Evolutionary conservation across 139 green algal genomes (phyloP).

Genomic region (Ostreobium quekettii): DNA sequence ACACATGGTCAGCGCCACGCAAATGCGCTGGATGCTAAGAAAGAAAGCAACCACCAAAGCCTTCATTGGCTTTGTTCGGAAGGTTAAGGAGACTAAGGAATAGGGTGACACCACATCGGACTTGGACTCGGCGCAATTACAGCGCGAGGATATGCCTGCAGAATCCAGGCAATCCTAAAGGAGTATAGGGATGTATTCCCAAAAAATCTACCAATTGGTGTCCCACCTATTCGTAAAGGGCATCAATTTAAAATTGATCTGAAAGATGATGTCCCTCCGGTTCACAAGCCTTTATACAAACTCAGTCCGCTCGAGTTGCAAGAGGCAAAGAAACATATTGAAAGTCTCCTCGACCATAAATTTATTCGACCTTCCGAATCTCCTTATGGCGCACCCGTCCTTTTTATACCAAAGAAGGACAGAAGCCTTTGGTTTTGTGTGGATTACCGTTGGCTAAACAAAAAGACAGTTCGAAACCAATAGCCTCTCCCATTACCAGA

Average conservation of each 20-base stretch:
- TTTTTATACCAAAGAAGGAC: constrained; percentile 55
- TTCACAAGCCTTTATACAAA: constrained; percentile 7
- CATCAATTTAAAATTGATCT: constrained; percentile 15
- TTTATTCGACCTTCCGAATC: constrained; percentile 30
- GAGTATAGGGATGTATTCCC: constrained; percentile 6
- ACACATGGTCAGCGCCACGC: too few relatives aligned
- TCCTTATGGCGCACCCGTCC: constrained; percentile 36
- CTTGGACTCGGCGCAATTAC: too few relatives aligned
- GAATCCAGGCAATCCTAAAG: too few relatives aligned
- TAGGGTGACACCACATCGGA: too few relatives aligned
- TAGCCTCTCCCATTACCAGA: constrained; percentile 42
- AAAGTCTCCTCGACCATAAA: constrained; percentile 11
- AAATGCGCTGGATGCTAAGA: too few relatives aligned
- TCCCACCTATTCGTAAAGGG: constrained; percentile 7
- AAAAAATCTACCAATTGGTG: constrained; percentile 8
- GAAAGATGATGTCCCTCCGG: not conserved
- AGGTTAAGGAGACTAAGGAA: too few relatives aligned
- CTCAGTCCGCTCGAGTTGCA: constrained; percentile 2
- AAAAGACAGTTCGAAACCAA: constrained; percentile 37
- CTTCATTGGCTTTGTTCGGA: too few relatives aligned
- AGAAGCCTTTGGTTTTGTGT: constrained; percentile 39
- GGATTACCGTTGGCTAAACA: constrained; percentile 49
- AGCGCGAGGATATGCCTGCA: too few relatives aligned
- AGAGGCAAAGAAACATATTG: constrained; percentile 17
- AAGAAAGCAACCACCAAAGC: too few relatives aligned